Evolutionary conservation across 108 stramenopile species (phyloP).

Genomic region (Cyclotella choctawhatcheeana): DNA sequence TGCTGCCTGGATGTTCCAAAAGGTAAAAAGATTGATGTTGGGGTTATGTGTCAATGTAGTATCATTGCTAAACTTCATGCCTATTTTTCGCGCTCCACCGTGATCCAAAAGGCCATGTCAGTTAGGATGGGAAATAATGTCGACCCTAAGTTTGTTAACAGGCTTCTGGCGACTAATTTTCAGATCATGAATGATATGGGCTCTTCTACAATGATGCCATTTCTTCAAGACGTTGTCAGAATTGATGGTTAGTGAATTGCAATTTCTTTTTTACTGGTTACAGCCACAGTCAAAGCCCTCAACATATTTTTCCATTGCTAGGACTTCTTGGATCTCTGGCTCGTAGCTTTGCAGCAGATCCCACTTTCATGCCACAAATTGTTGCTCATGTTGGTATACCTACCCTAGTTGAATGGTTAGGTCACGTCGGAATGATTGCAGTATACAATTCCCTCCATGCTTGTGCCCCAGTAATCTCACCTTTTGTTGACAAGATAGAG

Average conservation of each 20-base stretch:
- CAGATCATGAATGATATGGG: constrained; percentile 89
- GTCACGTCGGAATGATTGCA: constrained; percentile 83
- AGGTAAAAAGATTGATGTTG: too few species aligned
- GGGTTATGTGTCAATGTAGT: too few species aligned
- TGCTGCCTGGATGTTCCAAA: constrained; percentile 98
- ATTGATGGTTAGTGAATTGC: constrained; percentile 59
- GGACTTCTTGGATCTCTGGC: constrained; percentile 78
- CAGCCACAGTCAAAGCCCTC: neutral
- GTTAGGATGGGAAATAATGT: constrained; percentile 79
- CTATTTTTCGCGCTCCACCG: too few species aligned
- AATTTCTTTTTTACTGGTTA: neutral
- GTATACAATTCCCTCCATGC: constrained; percentile 62
- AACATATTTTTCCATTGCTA: neutral
- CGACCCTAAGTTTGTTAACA: constrained; percentile 87
- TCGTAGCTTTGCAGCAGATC: constrained; percentile 74
- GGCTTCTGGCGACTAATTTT: constrained; percentile 89
- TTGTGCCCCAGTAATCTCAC: constrained; percentile 45
- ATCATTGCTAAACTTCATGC: too few species aligned
- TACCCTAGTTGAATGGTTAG: constrained; percentile 81
- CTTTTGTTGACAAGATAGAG: constrained; percentile 56
- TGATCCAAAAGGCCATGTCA: constrained; percentile 93
- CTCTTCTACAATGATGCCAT: constrained; percentile 72
- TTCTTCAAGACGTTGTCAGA: constrained; percentile 93
- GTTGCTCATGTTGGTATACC: constrained; percentile 79
- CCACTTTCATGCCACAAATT: constrained; percentile 84